These are phyloP conservation scores for Dendrobium officinale DNA, from an alignment of 106 monocot species.

Conservation along the genomic window DNA sequence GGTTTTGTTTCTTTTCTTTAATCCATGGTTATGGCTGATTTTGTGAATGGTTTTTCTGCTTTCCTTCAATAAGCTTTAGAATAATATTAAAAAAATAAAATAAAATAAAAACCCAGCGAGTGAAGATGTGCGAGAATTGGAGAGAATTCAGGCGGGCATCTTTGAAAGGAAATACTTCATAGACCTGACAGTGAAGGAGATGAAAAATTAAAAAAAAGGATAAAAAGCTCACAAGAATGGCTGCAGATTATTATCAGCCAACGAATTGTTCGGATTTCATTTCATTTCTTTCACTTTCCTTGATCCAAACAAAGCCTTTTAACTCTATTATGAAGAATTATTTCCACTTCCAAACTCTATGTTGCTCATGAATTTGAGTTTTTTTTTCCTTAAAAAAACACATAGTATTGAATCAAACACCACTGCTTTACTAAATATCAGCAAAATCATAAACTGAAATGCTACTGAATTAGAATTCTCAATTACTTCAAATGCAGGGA, in stretches of 20 bases:
- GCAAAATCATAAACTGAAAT: background rate
- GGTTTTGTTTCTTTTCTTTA: background rate
- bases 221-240: too few relatives aligned
- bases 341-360: background rate
- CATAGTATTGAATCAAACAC: background rate
- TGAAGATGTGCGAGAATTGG: too few relatives aligned
- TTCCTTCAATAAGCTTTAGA: background rate
- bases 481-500: constrained; percentile 43
- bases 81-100: background rate
- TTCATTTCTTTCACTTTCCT: too few relatives aligned
- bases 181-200: background rate
- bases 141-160: too few relatives aligned
- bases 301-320: background rate
- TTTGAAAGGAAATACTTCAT: background rate
- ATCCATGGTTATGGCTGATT: background rate
- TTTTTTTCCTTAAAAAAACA: too few relatives aligned
- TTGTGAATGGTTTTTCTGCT: background rate
- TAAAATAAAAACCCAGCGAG: background rate
- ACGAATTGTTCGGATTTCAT: too few relatives aligned
- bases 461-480: background rate
- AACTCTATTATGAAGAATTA: background rate
- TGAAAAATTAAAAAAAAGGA: too few relatives aligned
- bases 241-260: too few relatives aligned
- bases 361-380: background rate
- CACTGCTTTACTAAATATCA: background rate